Evolutionary conservation across 768 basidiomycete genomes (phyloP).

Genomic region (Lentinula boryana): DNA sequence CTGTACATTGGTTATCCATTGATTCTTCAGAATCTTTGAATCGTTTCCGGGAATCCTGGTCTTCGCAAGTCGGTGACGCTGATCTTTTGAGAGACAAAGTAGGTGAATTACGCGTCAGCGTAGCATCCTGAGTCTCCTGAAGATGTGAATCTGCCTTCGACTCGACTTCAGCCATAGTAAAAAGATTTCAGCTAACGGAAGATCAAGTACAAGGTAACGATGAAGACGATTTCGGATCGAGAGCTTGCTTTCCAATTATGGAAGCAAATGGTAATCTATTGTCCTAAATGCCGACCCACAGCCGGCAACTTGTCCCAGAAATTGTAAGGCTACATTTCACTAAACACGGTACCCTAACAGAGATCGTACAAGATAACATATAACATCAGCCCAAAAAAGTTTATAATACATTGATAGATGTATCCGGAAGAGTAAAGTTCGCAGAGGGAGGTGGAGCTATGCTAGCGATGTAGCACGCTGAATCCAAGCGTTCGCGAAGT

Average conservation of each 20-base stretch:
- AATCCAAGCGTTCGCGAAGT: slow-evolving; percentile 39
- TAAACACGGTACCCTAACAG: too few species aligned
- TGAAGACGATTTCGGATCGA: background rate
- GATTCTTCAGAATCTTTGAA: slow-evolving; percentile 31
- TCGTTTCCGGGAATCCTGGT: slow-evolving; percentile 50
- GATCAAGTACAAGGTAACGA: background rate
- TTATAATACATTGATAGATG: background rate
- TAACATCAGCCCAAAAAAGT: background rate
- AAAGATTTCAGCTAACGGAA: background rate
- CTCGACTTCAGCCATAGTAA: background rate
- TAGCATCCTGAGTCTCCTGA: slow-evolving; percentile 11
- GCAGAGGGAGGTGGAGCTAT: slow-evolving; percentile 36
- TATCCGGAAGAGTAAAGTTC: slow-evolving; percentile 23
- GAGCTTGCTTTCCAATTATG: background rate
- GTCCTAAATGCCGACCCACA: background rate
- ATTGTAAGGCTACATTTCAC: background rate
- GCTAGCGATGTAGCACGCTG: slow-evolving; percentile 43
- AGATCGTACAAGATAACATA: background rate
- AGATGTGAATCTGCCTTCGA: slow-evolving; percentile 12
- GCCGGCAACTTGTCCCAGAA: background rate
- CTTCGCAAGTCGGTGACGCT: slow-evolving; percentile 50
- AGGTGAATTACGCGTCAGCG: slow-evolving; percentile 6
- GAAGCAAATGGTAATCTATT: background rate
- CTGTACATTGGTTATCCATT: slow-evolving; percentile 14
- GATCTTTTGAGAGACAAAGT: slow-evolving; percentile 45